Conservation (phyloP, 2,329 filamentous ascomycete genomes). For the Magnaporthiopsis poae region DNA sequence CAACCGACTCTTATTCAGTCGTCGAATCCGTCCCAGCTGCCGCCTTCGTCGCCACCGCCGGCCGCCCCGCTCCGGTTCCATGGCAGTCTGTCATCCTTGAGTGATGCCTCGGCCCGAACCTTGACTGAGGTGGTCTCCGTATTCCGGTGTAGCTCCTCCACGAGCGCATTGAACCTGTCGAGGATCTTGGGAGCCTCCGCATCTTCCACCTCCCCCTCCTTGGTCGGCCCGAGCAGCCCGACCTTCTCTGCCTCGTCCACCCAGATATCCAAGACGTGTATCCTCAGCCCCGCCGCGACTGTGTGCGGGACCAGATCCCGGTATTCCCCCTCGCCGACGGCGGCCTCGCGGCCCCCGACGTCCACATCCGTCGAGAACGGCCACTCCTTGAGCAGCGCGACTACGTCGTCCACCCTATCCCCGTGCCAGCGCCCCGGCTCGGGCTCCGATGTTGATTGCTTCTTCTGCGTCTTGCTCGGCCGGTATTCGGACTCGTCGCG, state of each 20-base stretch:
- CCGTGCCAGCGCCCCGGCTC: constrained; percentile 11
- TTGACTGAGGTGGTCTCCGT: constrained; percentile 63
- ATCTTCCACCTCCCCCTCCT: constrained; percentile 23
- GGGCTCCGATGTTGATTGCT: constrained; percentile 6
- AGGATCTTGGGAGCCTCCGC: constrained; percentile 37
- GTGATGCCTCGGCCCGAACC: constrained; percentile 55
- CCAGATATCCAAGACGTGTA: constrained; percentile 85
- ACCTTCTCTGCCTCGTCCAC: constrained; percentile 46
- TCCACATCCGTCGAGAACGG: constrained; percentile 29
- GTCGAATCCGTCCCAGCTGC: constrained; percentile 60
- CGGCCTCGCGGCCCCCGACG: constrained; percentile 20
- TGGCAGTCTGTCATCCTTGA: constrained; percentile 65
- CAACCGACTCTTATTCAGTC: constrained; percentile 33
- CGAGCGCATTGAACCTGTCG: constrained; percentile 40
- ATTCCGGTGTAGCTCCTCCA: constrained; percentile 44
- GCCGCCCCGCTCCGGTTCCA: constrained; percentile 39
- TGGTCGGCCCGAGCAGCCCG: constrained; percentile 26
- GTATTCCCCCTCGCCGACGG: constrained; percentile 30
- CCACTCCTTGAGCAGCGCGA: constrained; percentile 36
- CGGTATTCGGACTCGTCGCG: constrained; percentile 9
- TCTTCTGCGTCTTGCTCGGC: constrained; percentile 22
- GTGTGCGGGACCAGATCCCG: constrained; percentile 23
- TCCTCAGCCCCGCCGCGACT: constrained; percentile 71
- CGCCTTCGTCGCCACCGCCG: constrained; percentile 29
- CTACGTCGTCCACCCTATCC: constrained; percentile 20